phyloP scores from a whole-genome alignment of 1,139 yeast species.

The Spencermartinsiella ligniputridi region DNA sequence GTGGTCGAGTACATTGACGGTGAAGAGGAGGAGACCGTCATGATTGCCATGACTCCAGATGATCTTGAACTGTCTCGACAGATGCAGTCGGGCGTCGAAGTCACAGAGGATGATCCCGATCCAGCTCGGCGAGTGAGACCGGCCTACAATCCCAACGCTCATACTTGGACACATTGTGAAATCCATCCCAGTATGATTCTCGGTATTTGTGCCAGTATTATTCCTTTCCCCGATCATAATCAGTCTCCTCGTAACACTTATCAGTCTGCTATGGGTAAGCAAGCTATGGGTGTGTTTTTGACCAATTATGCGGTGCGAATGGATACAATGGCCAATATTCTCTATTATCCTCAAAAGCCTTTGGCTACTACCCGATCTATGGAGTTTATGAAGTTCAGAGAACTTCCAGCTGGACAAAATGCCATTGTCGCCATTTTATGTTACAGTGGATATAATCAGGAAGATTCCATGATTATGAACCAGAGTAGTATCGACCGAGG shows the following conservation, averaged over 20 bases:
- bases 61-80: conserved; percentile 73
- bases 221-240: conserved; percentile 99
- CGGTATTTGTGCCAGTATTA: conserved; percentile 97
- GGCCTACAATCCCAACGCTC: conserved; percentile 55
- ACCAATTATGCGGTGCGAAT: conserved; percentile 94
- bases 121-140: conserved; percentile 89
- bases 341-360: conserved; percentile 98
- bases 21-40: conserved; percentile 94
- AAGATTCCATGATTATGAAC: conserved; percentile 99
- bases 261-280: conserved; percentile 99
- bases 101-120: conserved; percentile 49
- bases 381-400: conserved; percentile 97
- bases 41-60: conserved; percentile 99
- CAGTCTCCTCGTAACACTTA: conserved; percentile 99
- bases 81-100: conserved; percentile 46
- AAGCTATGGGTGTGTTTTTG: conserved; percentile 99
- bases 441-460: conserved; percentile 98
- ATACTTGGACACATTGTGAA: conserved; percentile 97
- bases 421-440: conserved; percentile 98
- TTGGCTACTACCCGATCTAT: conserved; percentile 97
- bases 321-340: conserved; percentile 99
- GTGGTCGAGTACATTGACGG: conserved; percentile 94
- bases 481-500: conserved; percentile 98
- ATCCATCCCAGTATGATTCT: conserved; percentile 98
- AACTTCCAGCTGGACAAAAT: conserved; percentile 98